Base-by-base conservation (phyloP, 2,329 filamentous ascomycete species). In the Stachybotrys chartarum region DNA sequence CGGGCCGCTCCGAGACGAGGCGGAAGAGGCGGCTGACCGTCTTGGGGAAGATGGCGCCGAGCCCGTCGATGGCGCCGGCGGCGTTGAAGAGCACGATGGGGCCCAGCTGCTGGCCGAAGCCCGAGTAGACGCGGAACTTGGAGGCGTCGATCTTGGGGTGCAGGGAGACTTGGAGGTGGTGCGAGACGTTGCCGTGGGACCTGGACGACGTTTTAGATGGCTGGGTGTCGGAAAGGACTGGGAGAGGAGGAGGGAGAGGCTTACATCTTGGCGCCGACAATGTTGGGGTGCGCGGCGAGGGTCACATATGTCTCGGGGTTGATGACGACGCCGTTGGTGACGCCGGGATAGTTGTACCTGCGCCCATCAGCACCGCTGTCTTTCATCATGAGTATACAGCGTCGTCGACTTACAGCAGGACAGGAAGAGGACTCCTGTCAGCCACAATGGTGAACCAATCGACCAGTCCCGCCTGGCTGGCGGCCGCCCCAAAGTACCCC, bases 221-320 rank as follows among this genome's bases (percentile, higher is more conserved):
- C 10, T 10, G 35, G 35, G 35, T 6, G 4, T 24, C 4, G 4
- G 24, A 24, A 4, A 42, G 35, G 35, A 3, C 10, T 14, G 5
- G 35, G 35, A 42, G 3, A 42, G 35, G 10, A 14, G 5, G 3
- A 42, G 35, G 3, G 8, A 5, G 24, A 7, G 16, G 39, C 57
- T 55, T 56, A 65, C 66, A 88, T 80, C 70, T 88, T 88, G 70
- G 81, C 84, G 55, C 85, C 85, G 0, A 87, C 84, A 56, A 88
- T 86, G 59, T 85, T 86, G 35, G 79, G 78, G 65, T 87, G 82
- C 52, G 75, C 70, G 3, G 85, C 81, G 49, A 88, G 76, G 6
- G 60, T 66, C 30, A 71, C 78, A 65, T 85, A 85, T 2, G 82
- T 84, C 50, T 80, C 75, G 3, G 83, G 81, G 5, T 78, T 72